Evolutionary conservation across 2,329 filamentous ascomycete genomes (phyloP), one percentile per base, ranked within the genome.

Genomic region (Chaetothyriales sp.): DNA sequence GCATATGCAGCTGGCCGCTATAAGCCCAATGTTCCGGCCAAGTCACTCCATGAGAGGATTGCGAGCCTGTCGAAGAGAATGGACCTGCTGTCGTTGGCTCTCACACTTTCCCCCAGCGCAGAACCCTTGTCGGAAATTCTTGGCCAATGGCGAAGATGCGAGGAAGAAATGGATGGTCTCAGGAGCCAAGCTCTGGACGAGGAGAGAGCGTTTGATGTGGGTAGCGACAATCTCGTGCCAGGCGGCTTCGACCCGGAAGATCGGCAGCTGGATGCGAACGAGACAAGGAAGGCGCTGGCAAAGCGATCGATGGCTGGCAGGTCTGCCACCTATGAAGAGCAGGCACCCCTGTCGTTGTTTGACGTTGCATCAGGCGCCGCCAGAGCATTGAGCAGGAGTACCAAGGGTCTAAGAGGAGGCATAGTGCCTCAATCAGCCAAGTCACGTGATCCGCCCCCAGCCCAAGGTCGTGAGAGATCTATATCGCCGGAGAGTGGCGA

Each of bases 1-100:
- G 80, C 80, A 13, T 77, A 81, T 62, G 73, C 75, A 52, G 80
- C 80, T 18, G 80, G 80, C 18, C 74, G 77, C 47, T 75, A 80
- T 66, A 71, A 73, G 49, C 59, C 61, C 50, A 64, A 55, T 55
- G 60, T 62, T 50, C 61, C 56, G 52, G 55, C 65, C 25, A 55
- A 66, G 54, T 55, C 61, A 58, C 60, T 71, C 28, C 65, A 65
- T 54, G 59, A 68, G 56, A 64, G 74, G 60, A 71, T 83, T 19
- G 71, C 73, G 45, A 73, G 74, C 50, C 71, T 83, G 13, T 77
- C 81, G 50, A 79, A 83, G 62, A 73, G 80, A 48, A 81, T 81
- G 71, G 80, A 83, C 61, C 72, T 83, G 3, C 74, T 83, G 18
- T 80, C 78, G 5, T 73, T 81, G 48, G 75, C 80, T 2, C 70